Evolutionary conservation across 2,329 filamentous ascomycete genomes (phyloP).

Genomic region (Celoporthe dispersa): DNA sequence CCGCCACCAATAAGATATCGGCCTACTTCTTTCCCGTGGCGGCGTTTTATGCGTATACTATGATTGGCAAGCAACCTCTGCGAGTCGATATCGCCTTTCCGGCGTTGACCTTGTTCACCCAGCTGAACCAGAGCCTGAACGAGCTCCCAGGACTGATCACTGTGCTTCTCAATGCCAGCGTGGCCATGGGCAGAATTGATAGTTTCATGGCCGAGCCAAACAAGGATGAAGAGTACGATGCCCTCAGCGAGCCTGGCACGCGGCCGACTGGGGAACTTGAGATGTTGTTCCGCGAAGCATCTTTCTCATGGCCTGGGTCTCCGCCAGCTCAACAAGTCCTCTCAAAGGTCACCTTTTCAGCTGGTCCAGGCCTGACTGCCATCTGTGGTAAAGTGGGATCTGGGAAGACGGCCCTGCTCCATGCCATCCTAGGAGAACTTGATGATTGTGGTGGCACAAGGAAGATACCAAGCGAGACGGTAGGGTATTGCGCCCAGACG

Average conservation of each 20-base stretch:
- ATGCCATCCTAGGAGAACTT: slow-evolving; percentile 65
- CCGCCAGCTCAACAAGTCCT: slow-evolving; percentile 51
- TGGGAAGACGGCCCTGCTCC: slow-evolving; percentile 65
- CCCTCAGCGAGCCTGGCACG: slow-evolving; percentile 28
- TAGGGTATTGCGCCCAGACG: slow-evolving; percentile 63
- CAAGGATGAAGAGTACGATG: slow-evolving; percentile 58
- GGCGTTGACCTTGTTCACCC: slow-evolving; percentile 77
- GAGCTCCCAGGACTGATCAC: slow-evolving; percentile 78
- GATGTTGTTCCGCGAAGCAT: slow-evolving; percentile 64
- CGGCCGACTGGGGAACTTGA: slow-evolving; percentile 39
- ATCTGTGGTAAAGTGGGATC: slow-evolving; percentile 64
- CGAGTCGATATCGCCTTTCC: slow-evolving; percentile 86
- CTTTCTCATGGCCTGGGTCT: slow-evolving; percentile 80
- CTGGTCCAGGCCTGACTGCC: slow-evolving; percentile 56
- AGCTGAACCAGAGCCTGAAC: slow-evolving; percentile 74
- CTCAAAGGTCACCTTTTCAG: slow-evolving; percentile 49
- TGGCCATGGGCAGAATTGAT: slow-evolving; percentile 81
- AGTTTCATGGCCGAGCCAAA: slow-evolving; percentile 86
- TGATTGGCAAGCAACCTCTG: slow-evolving; percentile 68
- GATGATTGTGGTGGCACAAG: slow-evolving; percentile 64
- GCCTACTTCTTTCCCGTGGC: slow-evolving; percentile 78
- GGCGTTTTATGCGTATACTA: slow-evolving; percentile 81
- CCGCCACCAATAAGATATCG: slow-evolving; percentile 71
- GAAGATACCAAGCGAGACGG: slow-evolving; percentile 52
- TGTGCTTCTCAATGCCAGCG: slow-evolving; percentile 77